phyloP scores from a whole-genome alignment of 2,329 filamentous ascomycete genomes.

The Xenoacremonium recifei region DNA sequence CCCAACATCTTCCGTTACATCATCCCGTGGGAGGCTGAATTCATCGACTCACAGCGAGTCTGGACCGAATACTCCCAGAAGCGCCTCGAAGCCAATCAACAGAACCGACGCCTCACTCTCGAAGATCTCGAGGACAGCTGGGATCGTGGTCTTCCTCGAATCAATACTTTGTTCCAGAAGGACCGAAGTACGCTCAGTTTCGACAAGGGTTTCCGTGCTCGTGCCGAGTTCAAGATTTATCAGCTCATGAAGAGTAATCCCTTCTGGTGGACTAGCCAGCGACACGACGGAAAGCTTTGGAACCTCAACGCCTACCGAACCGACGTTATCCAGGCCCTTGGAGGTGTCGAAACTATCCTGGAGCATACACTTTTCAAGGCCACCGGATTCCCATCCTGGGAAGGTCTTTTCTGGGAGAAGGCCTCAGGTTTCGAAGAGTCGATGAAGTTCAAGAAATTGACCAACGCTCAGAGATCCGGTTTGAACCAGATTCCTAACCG shows the following conservation, averaged over 20 bases:
- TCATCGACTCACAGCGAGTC: constrained; percentile 97
- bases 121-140: constrained; percentile 98
- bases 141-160: constrained; percentile 95
- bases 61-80: constrained; percentile 99
- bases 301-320: constrained; percentile 94
- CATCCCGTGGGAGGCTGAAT: constrained; percentile 98
- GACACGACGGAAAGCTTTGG: constrained; percentile 97
- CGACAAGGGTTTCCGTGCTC: constrained; percentile 94
- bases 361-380: constrained; percentile 97
- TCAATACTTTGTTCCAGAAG: constrained; percentile 99
- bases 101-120: constrained; percentile 89
- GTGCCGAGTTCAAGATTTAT: constrained; percentile 97
- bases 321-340: constrained; percentile 93
- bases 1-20: constrained; percentile 99
- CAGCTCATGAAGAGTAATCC: constrained; percentile 99
- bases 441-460: constrained; percentile 99
- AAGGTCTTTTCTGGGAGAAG: constrained; percentile 89
- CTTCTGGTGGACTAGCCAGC: constrained; percentile 98
- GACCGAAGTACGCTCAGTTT: constrained; percentile 95
- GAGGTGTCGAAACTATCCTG: constrained; percentile 95
- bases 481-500: constrained; percentile 98
- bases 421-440: constrained; percentile 56
- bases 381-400: constrained; percentile 95
- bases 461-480: constrained; percentile 94
- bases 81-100: constrained; percentile 92